phyloP scores from a whole-genome alignment of 2,329 filamentous ascomycete species.

The Epichloe gansuensis region DNA sequence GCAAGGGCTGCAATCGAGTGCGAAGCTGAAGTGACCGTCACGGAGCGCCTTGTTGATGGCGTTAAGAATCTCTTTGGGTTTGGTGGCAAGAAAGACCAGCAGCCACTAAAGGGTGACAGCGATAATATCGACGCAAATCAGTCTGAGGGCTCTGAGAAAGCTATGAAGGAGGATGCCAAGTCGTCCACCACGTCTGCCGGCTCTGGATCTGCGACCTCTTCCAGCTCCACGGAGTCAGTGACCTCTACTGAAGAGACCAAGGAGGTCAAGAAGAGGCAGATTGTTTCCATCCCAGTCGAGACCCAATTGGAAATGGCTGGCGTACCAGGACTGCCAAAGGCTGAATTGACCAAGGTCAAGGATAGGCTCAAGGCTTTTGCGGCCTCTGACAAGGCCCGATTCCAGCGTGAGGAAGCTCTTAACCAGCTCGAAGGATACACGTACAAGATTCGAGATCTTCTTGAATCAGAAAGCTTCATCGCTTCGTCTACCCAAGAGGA shows the following conservation, averaged over 20 bases:
- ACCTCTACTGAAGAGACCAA: conserved; percentile 33
- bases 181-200: conserved; percentile 10
- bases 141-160: conserved; percentile 23
- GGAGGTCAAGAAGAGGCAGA: conserved; percentile 46
- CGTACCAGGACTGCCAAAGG: conserved; percentile 33
- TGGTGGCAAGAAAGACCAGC: conserved; percentile 71
- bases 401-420: conserved; percentile 69
- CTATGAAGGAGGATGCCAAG: conserved; percentile 29
- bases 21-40: conserved; percentile 59
- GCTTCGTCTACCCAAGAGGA: conserved; percentile 56
- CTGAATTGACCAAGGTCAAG: conserved; percentile 40
- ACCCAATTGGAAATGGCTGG: conserved; percentile 37
- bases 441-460: conserved; percentile 73
- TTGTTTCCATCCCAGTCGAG: conserved; percentile 40
- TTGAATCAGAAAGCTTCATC: conserved; percentile 65
- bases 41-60: conserved; percentile 76
- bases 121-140: conserved; percentile 28
- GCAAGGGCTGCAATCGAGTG: conserved; percentile 69
- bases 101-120: conserved; percentile 55
- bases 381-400: conserved; percentile 64
- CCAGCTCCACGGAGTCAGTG: conserved; percentile 27
- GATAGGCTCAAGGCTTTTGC: conserved; percentile 75
- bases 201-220: conserved; percentile 15
- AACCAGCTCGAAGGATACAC: conserved; percentile 92
- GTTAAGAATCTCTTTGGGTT: conserved; percentile 96